A percentile compares a stretch with the other conserved stretches of the same genome.
phyloP scores from a whole-genome alignment of 306 rosid species.

The Dalbergia oliveri region DNA sequence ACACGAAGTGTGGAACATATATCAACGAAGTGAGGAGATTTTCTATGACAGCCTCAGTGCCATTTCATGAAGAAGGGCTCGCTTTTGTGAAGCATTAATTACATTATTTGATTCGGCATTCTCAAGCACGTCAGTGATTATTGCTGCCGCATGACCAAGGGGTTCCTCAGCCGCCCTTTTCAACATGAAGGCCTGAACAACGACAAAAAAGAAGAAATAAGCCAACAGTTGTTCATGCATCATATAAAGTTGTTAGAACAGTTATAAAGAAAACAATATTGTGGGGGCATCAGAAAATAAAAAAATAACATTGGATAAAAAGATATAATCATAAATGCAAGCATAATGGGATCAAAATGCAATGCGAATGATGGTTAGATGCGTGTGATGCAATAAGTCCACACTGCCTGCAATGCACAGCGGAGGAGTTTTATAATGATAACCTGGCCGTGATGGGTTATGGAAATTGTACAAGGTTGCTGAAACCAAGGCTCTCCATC shows the following conservation, averaged over 20 bases:
- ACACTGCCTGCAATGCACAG: constrained; percentile 11
- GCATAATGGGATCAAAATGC: neutral
- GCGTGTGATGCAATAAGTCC: neutral
- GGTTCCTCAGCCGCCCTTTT: constrained; percentile 94
- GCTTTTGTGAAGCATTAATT: constrained; percentile 88
- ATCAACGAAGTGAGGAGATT: constrained; percentile 38
- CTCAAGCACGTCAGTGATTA: constrained; percentile 93
- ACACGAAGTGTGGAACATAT: constrained; percentile 45
- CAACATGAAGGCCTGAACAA: constrained; percentile 94
- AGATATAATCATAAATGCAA: constrained; percentile 1
- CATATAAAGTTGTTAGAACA: neutral
- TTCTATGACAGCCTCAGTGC: constrained; percentile 81
- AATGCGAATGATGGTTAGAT: neutral
- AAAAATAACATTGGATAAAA: neutral
- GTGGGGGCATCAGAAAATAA: constrained; percentile 28
- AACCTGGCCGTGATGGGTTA: constrained; percentile 98
- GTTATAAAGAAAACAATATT: neutral
- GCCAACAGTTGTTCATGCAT: constrained; percentile 11
- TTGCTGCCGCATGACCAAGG: constrained; percentile 98
- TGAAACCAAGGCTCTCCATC: constrained; percentile 99
- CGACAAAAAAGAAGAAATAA: constrained; percentile 33
- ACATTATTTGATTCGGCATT: constrained; percentile 88
- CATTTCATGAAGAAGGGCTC: constrained; percentile 98
- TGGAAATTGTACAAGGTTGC: constrained; percentile 73
- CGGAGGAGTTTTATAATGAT: constrained; percentile 41